These are phyloP conservation scores for Coemansia biformis DNA, from an alignment of 192 early-diverging fungal species.

Conservation along the genomic window DNA sequence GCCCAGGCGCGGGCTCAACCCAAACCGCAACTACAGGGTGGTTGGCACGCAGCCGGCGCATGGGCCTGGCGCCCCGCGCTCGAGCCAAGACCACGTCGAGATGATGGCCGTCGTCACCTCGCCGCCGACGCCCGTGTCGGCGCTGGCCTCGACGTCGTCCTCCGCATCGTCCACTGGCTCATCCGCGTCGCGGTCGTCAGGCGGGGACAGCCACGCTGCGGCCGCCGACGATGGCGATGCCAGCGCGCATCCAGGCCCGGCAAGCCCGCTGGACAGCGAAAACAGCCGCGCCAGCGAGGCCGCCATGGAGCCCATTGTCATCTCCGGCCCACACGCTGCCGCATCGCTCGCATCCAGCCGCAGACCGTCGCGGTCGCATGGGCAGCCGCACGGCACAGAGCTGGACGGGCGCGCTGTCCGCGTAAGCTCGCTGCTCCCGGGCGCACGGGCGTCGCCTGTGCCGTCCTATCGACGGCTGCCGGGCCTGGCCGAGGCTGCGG, in stretches of 20 bases:
- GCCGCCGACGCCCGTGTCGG: slow-evolving; percentile 45
- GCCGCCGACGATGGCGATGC: no score
- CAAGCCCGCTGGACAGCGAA: no score
- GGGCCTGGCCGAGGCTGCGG: slow-evolving; percentile 1
- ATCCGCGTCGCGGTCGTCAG: slow-evolving; percentile 30
- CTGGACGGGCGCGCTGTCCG: slow-evolving; percentile 36
- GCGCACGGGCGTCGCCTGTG: slow-evolving; percentile 20
- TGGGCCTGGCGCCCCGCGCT: slow-evolving; percentile 9
- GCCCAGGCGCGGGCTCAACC: slow-evolving; percentile 24
- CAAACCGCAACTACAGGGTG: slow-evolving; percentile 43
- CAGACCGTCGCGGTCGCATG: slow-evolving; percentile 15
- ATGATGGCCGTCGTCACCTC: slow-evolving; percentile 10
- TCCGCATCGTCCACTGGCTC: slow-evolving; percentile 36
- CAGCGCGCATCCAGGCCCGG: no score
- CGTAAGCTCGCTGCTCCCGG: slow-evolving; percentile 40
- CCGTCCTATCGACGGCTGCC: no score
- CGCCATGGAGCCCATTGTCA: slow-evolving; percentile 17
- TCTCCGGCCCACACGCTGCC: slow-evolving; percentile 11
- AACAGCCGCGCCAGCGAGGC: slow-evolving; percentile 14
- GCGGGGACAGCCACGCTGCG: slow-evolving; percentile 6
- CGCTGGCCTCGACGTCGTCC: slow-evolving; percentile 20
- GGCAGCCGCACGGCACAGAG: slow-evolving; percentile 16
- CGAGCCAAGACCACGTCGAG: slow-evolving; percentile 12
- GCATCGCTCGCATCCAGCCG: slow-evolving; percentile 9
- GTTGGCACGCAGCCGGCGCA: slow-evolving; percentile 25